Base-by-base conservation (phyloP, 257 asterid genomes). In the Anisodus acutangulus region DNA sequence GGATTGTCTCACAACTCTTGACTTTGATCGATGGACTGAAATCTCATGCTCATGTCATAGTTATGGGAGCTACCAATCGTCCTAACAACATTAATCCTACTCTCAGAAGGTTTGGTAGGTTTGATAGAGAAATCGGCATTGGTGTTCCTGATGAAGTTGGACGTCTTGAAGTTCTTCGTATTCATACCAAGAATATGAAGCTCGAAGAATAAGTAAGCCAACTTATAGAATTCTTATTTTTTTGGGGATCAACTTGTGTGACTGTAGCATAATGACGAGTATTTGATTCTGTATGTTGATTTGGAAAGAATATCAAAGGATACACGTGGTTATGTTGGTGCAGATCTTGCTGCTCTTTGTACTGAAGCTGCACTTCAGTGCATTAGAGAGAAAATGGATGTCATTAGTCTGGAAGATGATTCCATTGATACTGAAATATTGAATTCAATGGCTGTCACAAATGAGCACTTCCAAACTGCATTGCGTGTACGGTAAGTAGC, bases 81-180 rank as follows among this genome's bases (percentile, higher is more conserved):
- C 94, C 94, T 22, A 91, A 89, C 82, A 91, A 90, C 86, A 91
- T 91, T 85, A 91, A 91, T 84, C 90, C 94, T 5, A 92, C 94
- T 60, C 90, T 91, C 17, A 89, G 94, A 71, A 88, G 94, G 83
- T 91, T 91, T 86, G 94, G 94, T 85, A 86, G 94, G 88, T 91
- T 91, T 85, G 94, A 91, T 87, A 86, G 92, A 90, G 94, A 91
- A 85, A 91, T 91, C 55, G 93, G 89, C 84, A 91, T 91, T 83
- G 93, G 93, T 60, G 93, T 91, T 84, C 93, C 93, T 35, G 93
- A 91, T 88, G 93, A 91, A 89, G 84, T 91, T 86, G 93, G 93
- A 79, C 90, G 93, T 16, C 90, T 91, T 58, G 94, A 91, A 90
- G 94, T 91, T 85, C 90, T 91, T 76, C 89, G 94, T 60, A 91